These are phyloP conservation scores for Russula brevipes DNA, from an alignment of 768 basidiomycete genomes.

Conservation along the genomic window DNA sequence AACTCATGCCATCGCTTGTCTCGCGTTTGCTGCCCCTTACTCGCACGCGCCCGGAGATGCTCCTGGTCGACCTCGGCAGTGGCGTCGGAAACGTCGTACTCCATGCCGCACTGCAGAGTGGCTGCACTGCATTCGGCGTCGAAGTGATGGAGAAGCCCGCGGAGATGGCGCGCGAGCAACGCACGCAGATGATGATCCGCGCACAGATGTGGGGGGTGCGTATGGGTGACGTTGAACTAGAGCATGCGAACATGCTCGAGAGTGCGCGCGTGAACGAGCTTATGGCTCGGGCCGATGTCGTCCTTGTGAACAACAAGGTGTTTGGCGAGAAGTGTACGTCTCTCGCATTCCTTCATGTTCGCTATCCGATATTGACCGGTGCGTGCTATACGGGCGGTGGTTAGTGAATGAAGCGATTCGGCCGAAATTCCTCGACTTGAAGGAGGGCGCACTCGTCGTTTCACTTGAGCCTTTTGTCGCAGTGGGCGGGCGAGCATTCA, in stretches of 20 bases:
- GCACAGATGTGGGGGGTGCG: constrained; percentile 89
- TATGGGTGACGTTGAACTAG: constrained; percentile 69
- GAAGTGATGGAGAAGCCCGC: constrained; percentile 78
- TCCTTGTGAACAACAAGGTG: constrained; percentile 86
- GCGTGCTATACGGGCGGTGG: neutral
- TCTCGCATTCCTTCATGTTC: neutral
- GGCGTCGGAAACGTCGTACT: constrained; percentile 58
- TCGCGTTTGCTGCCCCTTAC: constrained; percentile 50
- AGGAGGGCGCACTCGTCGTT: constrained; percentile 86
- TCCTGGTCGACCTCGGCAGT: constrained; percentile 56
- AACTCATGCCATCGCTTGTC: constrained; percentile 74
- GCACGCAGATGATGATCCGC: constrained; percentile 66
- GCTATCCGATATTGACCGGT: neutral
- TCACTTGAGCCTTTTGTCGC: constrained; percentile 84
- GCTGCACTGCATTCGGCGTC: constrained; percentile 51
- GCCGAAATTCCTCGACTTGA: constrained; percentile 89
- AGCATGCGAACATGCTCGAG: constrained; percentile 82
- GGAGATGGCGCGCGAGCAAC: constrained; percentile 69
- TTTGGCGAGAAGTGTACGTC: constrained; percentile 68
- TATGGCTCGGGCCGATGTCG: constrained; percentile 79
- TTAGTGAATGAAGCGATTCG: constrained; percentile 83
- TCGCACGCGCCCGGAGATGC: constrained; percentile 41
- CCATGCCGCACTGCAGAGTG: constrained; percentile 51
- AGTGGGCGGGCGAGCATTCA: constrained; percentile 58
- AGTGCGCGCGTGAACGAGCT: constrained; percentile 62